Evolutionary conservation across 2,329 filamentous ascomycete genomes (phyloP), one percentile per base, ranked within the genome.

Genomic region (Aureobasidium pullulans): DNA sequence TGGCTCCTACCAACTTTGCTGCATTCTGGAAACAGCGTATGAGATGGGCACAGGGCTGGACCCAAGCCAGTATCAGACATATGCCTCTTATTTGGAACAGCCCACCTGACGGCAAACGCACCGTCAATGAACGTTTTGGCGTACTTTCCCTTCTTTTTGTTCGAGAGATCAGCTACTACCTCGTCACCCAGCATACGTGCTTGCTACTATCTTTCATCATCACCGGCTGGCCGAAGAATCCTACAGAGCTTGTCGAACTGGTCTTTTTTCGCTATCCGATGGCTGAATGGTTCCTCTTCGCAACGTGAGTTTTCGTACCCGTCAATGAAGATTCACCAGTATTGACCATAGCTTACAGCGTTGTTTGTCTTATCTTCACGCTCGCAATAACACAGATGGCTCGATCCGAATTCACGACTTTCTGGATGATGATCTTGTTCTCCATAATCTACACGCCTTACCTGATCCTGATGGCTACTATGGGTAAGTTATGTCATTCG

Each of bases 31-130:
- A 79, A 65, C 77, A 79, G 62, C 72, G 77, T 9, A 71, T 79
- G n/a, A 69, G 77, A 58, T 79, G 77, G 77, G 73, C 77, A 3
- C 77, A 79, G 64, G 77, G 77, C 42, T 79, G 77, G 77, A 73
- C 75, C 4, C 77, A 79, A 64, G 77, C 76, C n/a, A 76, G 71
- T 36, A 69, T 74, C 64, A 68, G 70, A 16, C 76, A 79, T 62
- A 64, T 73, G 57, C 69, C 72, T 19, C 70, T 79, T 59, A 65
- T 74, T 32, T 79, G 75, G 71, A 74, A 70, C 32, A 73, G 73
- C 28, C 71, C 74, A 19, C 67, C 69, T 6, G 66, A 70, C 37
- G 70, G 70, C 48, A 71, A 71, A 53, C 71, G 77, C 1, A 70
- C 61, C 31, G 67, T 72, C 43, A 71, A 66, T 16, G 69, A 71